These are phyloP conservation scores for Paraphoma chrysanthemicola DNA, from an alignment of 2,329 filamentous ascomycete genomes.

Conservation along the genomic window DNA sequence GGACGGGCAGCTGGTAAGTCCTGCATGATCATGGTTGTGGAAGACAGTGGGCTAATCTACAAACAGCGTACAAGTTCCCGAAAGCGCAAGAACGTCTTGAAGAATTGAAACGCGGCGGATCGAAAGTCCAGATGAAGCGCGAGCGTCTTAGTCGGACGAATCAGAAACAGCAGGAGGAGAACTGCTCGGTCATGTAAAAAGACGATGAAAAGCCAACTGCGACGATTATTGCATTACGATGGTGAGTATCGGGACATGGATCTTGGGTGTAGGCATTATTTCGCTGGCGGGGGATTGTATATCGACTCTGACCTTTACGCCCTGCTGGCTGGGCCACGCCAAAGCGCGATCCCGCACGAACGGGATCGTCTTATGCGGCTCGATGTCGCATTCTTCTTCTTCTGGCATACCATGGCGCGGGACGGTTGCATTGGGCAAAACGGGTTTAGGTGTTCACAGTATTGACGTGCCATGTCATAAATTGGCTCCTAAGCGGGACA, in stretches of 20 bases:
- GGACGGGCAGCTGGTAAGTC: slow-evolving; percentile 92
- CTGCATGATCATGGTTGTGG: neutral
- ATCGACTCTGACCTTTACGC: too few relatives aligned
- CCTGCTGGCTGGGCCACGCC: neutral
- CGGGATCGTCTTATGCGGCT: neutral
- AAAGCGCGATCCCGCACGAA: neutral
- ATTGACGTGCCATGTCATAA: too few relatives aligned
- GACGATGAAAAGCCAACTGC: too few relatives aligned
- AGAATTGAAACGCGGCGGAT: slow-evolving; percentile 83
- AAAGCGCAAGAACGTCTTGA: slow-evolving; percentile 93
- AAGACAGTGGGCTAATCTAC: slow-evolving; percentile 17
- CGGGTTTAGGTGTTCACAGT: too few relatives aligned
- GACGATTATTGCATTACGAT: too few relatives aligned
- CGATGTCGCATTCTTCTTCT: neutral
- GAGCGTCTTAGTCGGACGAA: slow-evolving; percentile 83
- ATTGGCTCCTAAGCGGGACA: too few relatives aligned
- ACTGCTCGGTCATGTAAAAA: slow-evolving; percentile 80
- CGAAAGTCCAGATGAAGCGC: slow-evolving; percentile 73
- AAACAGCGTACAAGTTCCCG: slow-evolving; percentile 87
- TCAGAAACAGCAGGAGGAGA: slow-evolving; percentile 84
- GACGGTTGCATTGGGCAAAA: too few relatives aligned
- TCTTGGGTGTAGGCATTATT: too few relatives aligned
- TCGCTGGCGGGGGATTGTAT: too few relatives aligned
- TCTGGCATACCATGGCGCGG: too few relatives aligned
- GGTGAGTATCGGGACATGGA: neutral